Percentiles rank a stretch among this genome's conserved stretches.
phyloP scores from a whole-genome alignment of 2,329 filamentous ascomycete genomes.

The Venturia effusa region DNA sequence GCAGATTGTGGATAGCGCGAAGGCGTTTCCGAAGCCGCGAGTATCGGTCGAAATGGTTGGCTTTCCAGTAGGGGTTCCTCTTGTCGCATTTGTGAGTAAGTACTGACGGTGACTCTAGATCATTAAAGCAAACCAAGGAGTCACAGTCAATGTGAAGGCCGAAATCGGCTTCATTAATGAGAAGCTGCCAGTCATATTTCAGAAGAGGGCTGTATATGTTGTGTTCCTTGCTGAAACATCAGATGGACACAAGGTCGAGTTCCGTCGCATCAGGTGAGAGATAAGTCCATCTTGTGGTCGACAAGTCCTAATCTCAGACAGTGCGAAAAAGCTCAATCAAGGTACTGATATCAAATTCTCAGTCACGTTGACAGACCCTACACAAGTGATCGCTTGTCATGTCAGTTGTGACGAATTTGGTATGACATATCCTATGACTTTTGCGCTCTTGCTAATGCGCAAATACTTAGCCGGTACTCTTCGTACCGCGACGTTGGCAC shows the following conservation, averaged over 20 bases:
- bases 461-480: conserved; percentile 46
- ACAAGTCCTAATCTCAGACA: conserved; percentile 32
- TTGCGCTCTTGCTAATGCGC: conserved; percentile 8
- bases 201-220: conserved; percentile 52
- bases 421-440: conserved; percentile 19
- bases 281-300: conserved; percentile 8
- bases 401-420: conserved; percentile 80
- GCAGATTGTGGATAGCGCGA: conserved; percentile 53
- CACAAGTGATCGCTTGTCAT: conserved; percentile 53
- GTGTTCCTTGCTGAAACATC: conserved; percentile 66
- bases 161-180: conserved; percentile 63
- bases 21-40: conserved; percentile 59
- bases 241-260: conserved; percentile 59
- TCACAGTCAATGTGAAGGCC: conserved; percentile 52
- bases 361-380: conserved; percentile 42
- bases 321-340: conserved; percentile 53
- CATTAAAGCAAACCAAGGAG: conserved; percentile 30
- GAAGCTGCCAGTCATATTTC: conserved; percentile 49
- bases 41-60: conserved; percentile 42
- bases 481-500: conserved; percentile 41
- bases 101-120: conserved; percentile 14
- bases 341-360: conserved; percentile 51
- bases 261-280: conserved; percentile 45
- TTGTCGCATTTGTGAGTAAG: background rate
- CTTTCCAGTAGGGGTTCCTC: conserved; percentile 31